These are phyloP conservation scores for Eustoma russellianum DNA, from an alignment of 257 asterid genomes.

Conservation along the genomic window DNA sequence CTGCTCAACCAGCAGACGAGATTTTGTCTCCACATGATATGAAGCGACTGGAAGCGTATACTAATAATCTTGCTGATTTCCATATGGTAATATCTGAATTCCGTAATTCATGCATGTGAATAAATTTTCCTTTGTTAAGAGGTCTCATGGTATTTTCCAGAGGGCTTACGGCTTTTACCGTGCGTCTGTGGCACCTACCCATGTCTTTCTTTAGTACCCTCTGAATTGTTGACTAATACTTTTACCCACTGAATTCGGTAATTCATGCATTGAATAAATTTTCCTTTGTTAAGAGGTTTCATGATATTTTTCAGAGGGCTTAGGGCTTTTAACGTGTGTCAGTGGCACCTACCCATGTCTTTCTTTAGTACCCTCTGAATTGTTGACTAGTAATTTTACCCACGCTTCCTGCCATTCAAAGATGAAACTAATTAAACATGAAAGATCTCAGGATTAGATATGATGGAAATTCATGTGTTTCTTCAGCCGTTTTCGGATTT, in stretches of 20 bases:
- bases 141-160: neutral
- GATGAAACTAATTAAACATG: neutral
- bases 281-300: neutral
- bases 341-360: neutral
- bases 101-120: neutral
- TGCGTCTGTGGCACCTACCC: neutral
- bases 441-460: too few relatives aligned
- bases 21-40: slow-evolving; percentile 43
- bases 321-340: neutral
- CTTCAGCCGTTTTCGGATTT: too few relatives aligned
- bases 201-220: neutral
- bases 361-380: neutral
- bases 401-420: neutral
- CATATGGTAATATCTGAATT: slow-evolving; percentile 38
- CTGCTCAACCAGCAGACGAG: slow-evolving; percentile 37
- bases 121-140: neutral
- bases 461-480: too few relatives aligned
- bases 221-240: neutral
- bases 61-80: slow-evolving; percentile 55
- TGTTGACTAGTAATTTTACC: neutral
- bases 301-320: neutral
- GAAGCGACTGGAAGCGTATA: slow-evolving; percentile 69
- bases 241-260: neutral
- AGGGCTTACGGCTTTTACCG: neutral
- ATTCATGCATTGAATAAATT: neutral